A percentile compares a stretch with the other conserved stretches of the same genome.
These are phyloP conservation scores for Gossypium sturtianum DNA, from an alignment of 345 rosid species.

Conservation along the genomic window DNA sequence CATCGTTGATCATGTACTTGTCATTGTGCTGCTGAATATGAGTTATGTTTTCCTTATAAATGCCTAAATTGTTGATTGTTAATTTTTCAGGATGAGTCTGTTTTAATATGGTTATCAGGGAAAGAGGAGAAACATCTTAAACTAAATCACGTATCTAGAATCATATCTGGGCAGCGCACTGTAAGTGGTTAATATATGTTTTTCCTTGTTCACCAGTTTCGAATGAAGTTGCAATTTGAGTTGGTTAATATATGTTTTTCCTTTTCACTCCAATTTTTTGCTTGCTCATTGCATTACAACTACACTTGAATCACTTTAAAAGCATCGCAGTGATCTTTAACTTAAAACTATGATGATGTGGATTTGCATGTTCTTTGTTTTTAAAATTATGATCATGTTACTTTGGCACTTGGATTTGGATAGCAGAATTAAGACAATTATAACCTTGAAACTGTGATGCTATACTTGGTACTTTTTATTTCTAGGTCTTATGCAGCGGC, in stretches of 20 bases:
- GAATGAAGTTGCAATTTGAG: not conserved
- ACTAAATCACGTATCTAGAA: conserved; percentile 84
- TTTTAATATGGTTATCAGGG: conserved; percentile 95
- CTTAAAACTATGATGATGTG: not conserved
- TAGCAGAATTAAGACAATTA: not conserved
- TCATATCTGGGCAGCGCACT: conserved; percentile 94
- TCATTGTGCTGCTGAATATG: not conserved
- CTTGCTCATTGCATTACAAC: not conserved
- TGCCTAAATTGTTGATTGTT: conserved; percentile 15
- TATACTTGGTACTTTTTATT: not conserved
- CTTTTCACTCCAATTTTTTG: not conserved
- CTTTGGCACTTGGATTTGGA: not conserved
- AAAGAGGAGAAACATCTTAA: conserved; percentile 86
- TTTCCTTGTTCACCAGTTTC: not conserved
- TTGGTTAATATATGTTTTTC: not conserved
- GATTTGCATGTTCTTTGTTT: not conserved
- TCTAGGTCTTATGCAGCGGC: not conserved
- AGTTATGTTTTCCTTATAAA: not conserved
- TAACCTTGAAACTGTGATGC: not conserved
- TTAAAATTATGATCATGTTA: not conserved
- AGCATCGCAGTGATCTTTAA: not conserved
- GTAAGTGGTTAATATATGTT: conserved; percentile 44
- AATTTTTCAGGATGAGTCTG: conserved; percentile 81
- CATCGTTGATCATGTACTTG: not conserved
- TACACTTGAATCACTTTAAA: not conserved